Conservation (phyloP, 257 asterid species). For the Leonotis leonurus region DNA sequence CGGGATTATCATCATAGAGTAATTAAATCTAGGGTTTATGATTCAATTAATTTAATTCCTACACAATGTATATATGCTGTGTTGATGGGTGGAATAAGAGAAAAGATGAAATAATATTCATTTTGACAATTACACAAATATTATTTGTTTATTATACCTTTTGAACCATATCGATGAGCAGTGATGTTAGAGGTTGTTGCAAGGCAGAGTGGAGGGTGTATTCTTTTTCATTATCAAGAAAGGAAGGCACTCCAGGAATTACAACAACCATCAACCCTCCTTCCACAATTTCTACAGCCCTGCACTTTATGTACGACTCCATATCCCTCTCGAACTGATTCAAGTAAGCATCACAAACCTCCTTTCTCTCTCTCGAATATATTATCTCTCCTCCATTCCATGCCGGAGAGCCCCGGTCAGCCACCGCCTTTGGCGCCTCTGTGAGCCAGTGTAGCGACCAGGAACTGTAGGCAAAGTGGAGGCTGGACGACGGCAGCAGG, state of each 20-base stretch:
- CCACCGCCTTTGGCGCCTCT: constrained; percentile 15
- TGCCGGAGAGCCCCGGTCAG: constrained; percentile 6
- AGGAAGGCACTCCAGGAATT: constrained; percentile 19
- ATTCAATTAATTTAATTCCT: too few relatives aligned
- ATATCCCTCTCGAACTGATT: constrained; percentile 14
- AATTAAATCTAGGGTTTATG: too few relatives aligned
- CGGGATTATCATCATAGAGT: too few relatives aligned
- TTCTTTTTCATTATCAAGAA: background rate
- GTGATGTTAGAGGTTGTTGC: constrained; percentile 8
- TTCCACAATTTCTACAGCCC: constrained; percentile 23
- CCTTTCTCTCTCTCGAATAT: constrained; percentile 9
- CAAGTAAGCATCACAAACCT: constrained; percentile 21
- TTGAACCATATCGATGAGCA: constrained; percentile 31
- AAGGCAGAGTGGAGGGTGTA: background rate
- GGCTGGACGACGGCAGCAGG: constrained; percentile 19
- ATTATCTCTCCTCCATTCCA: constrained; percentile 27
- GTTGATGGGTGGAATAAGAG: too few relatives aligned
- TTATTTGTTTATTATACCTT: too few relatives aligned
- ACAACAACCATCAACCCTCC: constrained; percentile 31
- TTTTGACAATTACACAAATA: too few relatives aligned
- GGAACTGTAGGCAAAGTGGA: constrained; percentile 29
- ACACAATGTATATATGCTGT: too few relatives aligned
- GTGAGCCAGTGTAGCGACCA: constrained; percentile 34
- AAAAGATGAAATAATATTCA: too few relatives aligned
- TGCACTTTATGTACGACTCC: constrained; percentile 11